Evolutionary conservation across 169 alveolate species (phyloP), one percentile per base, ranked within the genome.

Genomic region (Plasmodium inui): DNA sequence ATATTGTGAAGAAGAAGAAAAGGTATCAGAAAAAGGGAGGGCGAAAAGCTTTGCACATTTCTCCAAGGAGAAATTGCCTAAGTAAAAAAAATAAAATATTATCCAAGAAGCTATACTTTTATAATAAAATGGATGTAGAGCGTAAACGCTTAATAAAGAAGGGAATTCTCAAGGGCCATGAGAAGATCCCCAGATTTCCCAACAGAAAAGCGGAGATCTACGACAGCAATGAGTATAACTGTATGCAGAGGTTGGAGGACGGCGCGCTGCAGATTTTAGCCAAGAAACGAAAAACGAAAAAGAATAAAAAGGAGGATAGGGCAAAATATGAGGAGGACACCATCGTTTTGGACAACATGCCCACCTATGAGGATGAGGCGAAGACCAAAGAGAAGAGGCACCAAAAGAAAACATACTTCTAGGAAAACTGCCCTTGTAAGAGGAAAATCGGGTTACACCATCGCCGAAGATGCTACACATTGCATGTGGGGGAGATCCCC

Each of bases 21-120:
- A 80, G 74, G 74, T 81, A 39, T 30, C 84, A 90, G 73, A 90
- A 90, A 41, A 81, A 76, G 8, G 95, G 95, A 10, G 95, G 95
- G 74, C 26, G 95, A 70, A 90, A 90, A 90, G 95, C 95, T 41
- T 44, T 90, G 30, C 55, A 82, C 32, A 71, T 90, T 46, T 10
- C 95, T 5, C 95, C 95, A 28, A 90, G 91, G 74, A 73, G 95
- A 82, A 90, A 90, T 82, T 90, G 95, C 22, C 26, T 90, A 41
- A 90, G 95, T 37, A 90, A 90, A 81, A 81, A 80, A 67, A 90
- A 90, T 90, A 90, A 90, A 90, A 90, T 90, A 6, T 67, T 90
- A 14, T 90, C 95, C n/a, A 90, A 90, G 46, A 90, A 90, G 53
- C 74, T 90, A 46, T 90, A 90, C 83, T 90, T 90, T 90, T 90